Conservation (phyloP, 1,284 basidiomycete species). For the Rhodotorula mucilaginosa region DNA sequence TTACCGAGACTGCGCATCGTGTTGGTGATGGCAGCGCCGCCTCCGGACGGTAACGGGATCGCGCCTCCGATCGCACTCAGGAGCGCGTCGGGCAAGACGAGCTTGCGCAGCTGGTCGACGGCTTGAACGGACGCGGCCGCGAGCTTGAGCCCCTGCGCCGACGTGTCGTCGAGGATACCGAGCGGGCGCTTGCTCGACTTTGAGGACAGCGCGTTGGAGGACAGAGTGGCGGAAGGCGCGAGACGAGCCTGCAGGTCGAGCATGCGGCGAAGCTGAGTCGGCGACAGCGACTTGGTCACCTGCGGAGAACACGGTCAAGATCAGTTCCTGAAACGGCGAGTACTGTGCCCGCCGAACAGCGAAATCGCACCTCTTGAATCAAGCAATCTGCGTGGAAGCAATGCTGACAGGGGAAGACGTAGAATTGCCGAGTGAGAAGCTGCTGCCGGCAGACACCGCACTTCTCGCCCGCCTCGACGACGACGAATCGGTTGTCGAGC, state of each 20-base stretch:
- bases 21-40: constrained; percentile 56
- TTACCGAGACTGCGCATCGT: constrained; percentile 53
- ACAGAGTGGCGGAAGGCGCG: constrained; percentile 50
- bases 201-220: neutral
- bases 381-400: constrained; percentile 85
- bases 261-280: constrained; percentile 75
- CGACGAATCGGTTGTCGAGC: constrained; percentile 86
- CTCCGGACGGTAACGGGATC: constrained; percentile 41
- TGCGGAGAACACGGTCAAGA: constrained; percentile 47
- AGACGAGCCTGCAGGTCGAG: constrained; percentile 78
- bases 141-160: constrained; percentile 68
- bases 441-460: constrained; percentile 76
- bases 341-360: neutral
- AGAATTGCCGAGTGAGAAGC: constrained; percentile 85
- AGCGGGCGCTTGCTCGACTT: constrained; percentile 1
- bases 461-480: constrained; percentile 80
- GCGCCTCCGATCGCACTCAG: constrained; percentile 50
- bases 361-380: constrained; percentile 72
- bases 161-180: constrained; percentile 48
- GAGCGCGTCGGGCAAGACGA: constrained; percentile 87
- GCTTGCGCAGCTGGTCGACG: constrained; percentile 72
- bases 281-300: constrained; percentile 85
- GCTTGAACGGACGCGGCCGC: constrained; percentile 67
- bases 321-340: neutral
- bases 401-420: constrained; percentile 90